Base-by-base conservation (phyloP, 164 flowering plant species). In the Tetrastigma voinierianum region DNA sequence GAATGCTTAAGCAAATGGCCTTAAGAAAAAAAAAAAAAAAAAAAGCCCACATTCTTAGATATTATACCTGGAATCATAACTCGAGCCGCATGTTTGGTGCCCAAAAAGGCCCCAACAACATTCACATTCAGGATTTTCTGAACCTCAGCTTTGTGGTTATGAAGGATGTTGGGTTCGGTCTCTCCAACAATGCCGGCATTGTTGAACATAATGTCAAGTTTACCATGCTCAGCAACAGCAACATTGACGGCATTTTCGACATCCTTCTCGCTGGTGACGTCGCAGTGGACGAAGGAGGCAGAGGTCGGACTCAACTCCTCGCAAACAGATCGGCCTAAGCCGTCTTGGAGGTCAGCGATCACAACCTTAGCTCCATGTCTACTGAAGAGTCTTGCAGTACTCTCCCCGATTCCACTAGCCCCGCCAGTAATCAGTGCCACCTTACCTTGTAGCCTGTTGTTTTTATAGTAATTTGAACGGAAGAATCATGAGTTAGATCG, bases 21-120 rank as follows among this genome's bases (percentile, higher is more conserved):
- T n/a, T n/a, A n/a, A n/a, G n/a, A n/a, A n/a, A n/a, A n/a, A n/a
- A n/a, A n/a, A 25, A 25, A 32, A 32, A n/a, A n/a, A n/a, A n/a
- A n/a, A n/a, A n/a, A n/a, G n/a, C n/a, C n/a, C n/a, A 3, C 40
- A 32, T 32, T 32, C 7, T 32, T 7, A 32, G 40, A 32, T 32
- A 32, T 4, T 4, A 32, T 3, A 32, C 40, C 40, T 32, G 84
- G 84, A 51, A 73, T 67, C 87, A 84, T 82, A 2, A 75, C 85
- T 1, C 85, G 67, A 3, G 85, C 87, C 0, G 82, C 87, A 32
- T 84, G 85, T 40, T 84, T 82, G 32, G 70, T 76, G 4, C 83
- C 81, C 45, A 80, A 21, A 58, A 72, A 80, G 1, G 45, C 62
- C 1, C 87, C 84, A 0, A 65, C 52, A 1, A 75, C 21, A 44